A percentile compares a stretch with the other conserved stretches of the same genome.
These are phyloP conservation scores for Calonectria pseudoturangicola DNA, from an alignment of 2,329 filamentous ascomycete species.

Conservation along the genomic window DNA sequence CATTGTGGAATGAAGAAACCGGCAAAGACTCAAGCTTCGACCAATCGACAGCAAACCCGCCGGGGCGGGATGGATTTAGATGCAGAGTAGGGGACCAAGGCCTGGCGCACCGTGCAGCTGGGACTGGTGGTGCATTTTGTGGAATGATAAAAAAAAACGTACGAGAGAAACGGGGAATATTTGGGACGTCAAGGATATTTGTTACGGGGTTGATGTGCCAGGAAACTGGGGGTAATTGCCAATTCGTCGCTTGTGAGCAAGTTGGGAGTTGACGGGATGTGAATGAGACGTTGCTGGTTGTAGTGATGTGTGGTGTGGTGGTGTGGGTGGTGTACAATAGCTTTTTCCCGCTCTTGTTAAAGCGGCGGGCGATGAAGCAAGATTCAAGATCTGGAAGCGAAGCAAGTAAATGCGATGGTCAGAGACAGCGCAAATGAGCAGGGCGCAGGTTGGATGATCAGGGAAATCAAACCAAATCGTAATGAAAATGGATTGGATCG, in stretches of 20 bases:
- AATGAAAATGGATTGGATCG: not conserved
- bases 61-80: conserved; percentile 27
- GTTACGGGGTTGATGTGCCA: not conserved
- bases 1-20: conserved; percentile 34
- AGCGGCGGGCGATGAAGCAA: conserved; percentile 31
- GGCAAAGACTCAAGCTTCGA: conserved; percentile 24
- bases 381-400: conserved; percentile 32
- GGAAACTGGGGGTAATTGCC: not conserved
- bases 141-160: conserved; percentile 43
- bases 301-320: conserved; percentile 10
- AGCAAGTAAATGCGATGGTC: not conserved
- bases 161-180: conserved; percentile 43
- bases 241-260: not conserved
- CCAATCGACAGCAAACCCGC: conserved; percentile 24
- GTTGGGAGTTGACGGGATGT: not conserved
- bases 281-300: not conserved
- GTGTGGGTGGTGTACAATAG: not conserved
- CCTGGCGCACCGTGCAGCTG: conserved; percentile 17
- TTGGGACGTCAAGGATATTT: not conserved
- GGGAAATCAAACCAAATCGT: not conserved
- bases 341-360: not conserved
- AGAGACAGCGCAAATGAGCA: not conserved
- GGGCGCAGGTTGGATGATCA: not conserved
- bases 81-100: conserved; percentile 27
- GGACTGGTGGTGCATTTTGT: conserved; percentile 6